Evolutionary conservation across 345 rosid species (phyloP).

Genomic region (Lenwebbia sp.): DNA sequence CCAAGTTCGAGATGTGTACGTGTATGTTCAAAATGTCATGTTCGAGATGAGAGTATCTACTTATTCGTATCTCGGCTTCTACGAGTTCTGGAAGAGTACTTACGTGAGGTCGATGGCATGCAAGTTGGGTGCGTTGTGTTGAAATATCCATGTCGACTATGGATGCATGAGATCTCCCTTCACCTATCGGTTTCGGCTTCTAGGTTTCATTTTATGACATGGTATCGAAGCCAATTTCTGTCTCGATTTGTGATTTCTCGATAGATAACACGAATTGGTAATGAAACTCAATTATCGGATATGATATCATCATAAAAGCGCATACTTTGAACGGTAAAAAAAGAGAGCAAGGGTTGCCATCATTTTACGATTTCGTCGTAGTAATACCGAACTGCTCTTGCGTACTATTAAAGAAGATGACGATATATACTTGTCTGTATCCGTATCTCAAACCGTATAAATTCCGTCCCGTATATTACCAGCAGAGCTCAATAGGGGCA

Average conservation of each 20-base stretch:
- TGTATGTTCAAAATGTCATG: neutral
- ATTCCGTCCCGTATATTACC: neutral
- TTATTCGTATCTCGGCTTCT: neutral
- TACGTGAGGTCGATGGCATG: neutral
- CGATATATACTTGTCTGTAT: too few species aligned
- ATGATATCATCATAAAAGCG: too few species aligned
- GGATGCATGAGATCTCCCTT: neutral
- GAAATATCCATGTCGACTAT: neutral
- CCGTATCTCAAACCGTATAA: neutral
- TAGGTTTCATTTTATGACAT: neutral
- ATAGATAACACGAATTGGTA: neutral
- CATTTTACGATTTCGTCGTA: neutral
- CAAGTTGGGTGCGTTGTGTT: fast-evolving
- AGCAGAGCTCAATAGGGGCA: neutral
- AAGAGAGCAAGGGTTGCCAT: neutral
- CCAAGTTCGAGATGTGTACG: too few species aligned
- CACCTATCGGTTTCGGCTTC: neutral
- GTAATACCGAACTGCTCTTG: neutral
- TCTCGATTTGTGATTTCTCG: neutral
- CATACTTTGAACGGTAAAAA: too few species aligned
- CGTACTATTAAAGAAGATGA: neutral
- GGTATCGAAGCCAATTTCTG: neutral
- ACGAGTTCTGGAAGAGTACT: neutral
- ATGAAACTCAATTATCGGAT: too few species aligned
- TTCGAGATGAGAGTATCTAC: neutral